Base-by-base conservation (phyloP, 2,329 filamentous ascomycete genomes). In the Daldinia sp. region DNA sequence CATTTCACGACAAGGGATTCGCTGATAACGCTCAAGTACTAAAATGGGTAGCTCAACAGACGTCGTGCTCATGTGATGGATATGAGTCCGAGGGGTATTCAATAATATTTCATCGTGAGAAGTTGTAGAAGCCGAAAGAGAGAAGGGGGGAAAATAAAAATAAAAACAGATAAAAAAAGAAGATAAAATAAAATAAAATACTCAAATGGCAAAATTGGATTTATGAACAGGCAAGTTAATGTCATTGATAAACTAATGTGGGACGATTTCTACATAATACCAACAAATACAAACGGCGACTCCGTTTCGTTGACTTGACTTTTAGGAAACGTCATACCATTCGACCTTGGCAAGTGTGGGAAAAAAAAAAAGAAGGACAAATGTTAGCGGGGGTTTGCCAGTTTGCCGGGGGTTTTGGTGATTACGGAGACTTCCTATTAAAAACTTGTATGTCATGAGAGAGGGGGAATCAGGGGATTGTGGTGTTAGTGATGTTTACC, bases 301-400 rank as follows among this genome's bases (percentile, higher is more conserved):
- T 66, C 65, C 65, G 62, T 63, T 60, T 65, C 58, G 65, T 58
- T 37, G 27, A 29, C 21, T 62, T n/a, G n/a, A n/a, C n/a, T n/a
- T n/a, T 61, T 34, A 37, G 55, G 35, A 58, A 34, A 65, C 62
- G 65, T 66, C 65, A 68, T 68, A 65, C 63, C 63, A 66, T 29
- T 47, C 15, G 65, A 41, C 34, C 13, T 39, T 57, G 53, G 58
- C 56, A n/a, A n/a, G 13, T 8, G 39, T 25, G 39, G 39, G 15
- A 25, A 45, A 45, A n/a, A 6, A 27, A 45, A 11, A n/a, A 6
- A 27, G 27, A 11, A 27, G 11, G 23, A 43, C 11, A 41, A 21
- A 25, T 25, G 13, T 45, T 45, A 45, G 39, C 21, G 39, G 39
- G 39, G 39, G 39, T 37, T 37, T 8, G 34, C 34, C n/a, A n/a